Evolutionary conservation across 2,329 filamentous ascomycete species (phyloP).

Genomic region (Ampelomyces quisqualis): DNA sequence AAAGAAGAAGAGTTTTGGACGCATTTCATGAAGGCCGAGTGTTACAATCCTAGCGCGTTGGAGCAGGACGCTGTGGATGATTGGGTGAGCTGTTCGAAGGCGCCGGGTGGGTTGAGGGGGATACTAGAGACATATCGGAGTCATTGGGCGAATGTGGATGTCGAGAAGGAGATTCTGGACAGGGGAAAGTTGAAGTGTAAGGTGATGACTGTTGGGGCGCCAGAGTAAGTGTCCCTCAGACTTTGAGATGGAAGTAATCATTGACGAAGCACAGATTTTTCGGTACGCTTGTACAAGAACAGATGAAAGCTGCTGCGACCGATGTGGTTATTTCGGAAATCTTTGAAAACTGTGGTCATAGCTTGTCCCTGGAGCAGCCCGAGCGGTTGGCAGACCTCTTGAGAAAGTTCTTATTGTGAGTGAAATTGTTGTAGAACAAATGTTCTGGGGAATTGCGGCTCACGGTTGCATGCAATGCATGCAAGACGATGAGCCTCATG

Average conservation of each 20-base stretch:
- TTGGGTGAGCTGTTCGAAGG: slow-evolving; percentile 22
- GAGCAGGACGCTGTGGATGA: slow-evolving; percentile 27
- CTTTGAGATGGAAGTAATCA: background rate
- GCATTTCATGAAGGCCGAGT: slow-evolving; percentile 45
- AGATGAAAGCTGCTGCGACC: slow-evolving; percentile 35
- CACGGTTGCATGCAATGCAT: too few relatives aligned
- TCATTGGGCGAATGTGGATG: slow-evolving; percentile 24
- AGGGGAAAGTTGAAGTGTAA: slow-evolving; percentile 19
- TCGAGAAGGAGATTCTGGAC: slow-evolving; percentile 21
- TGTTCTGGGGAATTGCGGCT: too few relatives aligned
- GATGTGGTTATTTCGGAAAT: slow-evolving; percentile 30
- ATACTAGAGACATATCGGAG: slow-evolving; percentile 24
- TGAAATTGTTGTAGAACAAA: background rate
- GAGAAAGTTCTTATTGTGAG: slow-evolving; percentile 14
- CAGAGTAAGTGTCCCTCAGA: slow-evolving; percentile 23
- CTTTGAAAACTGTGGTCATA: slow-evolving; percentile 22
- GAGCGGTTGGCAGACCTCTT: slow-evolving; percentile 17
- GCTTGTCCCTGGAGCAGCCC: slow-evolving; percentile 21
- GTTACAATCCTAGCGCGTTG: slow-evolving; percentile 43
- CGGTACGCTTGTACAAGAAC: slow-evolving; percentile 19
- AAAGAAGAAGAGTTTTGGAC: slow-evolving; percentile 45
- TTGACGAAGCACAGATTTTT: slow-evolving; percentile 13
- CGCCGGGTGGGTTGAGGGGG: slow-evolving; percentile 18
- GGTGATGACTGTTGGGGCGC: slow-evolving; percentile 24
- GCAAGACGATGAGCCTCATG: too few relatives aligned